phyloP scores from a whole-genome alignment of 2,329 filamentous ascomycete species.

The Sporothrix humicola region DNA sequence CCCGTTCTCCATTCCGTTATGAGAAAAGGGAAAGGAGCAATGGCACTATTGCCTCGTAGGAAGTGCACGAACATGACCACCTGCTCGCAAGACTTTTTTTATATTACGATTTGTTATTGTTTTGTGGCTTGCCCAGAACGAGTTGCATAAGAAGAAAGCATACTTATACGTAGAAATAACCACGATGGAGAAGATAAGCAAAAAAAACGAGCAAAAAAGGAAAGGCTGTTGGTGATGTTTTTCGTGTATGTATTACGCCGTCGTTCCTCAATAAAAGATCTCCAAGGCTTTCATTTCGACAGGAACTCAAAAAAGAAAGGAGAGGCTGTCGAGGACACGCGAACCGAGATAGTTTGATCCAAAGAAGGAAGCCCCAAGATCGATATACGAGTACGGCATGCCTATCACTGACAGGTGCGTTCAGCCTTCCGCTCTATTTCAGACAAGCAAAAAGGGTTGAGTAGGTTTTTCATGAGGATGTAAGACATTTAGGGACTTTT shows the following conservation, averaged over 20 bases:
- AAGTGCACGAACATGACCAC: constrained; percentile 7
- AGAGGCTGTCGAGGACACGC: background rate
- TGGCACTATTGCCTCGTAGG: background rate
- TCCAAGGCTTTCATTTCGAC: constrained; percentile 23
- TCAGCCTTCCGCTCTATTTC: background rate
- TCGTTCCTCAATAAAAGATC: constrained; percentile 22
- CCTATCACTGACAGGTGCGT: background rate
- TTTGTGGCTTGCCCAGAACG: constrained; percentile 15
- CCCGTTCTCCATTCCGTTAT: constrained; percentile 11
- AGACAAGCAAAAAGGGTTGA: background rate
- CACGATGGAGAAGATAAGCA: background rate
- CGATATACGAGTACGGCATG: background rate
- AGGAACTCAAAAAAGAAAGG: background rate
- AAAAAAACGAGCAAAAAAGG: background rate
- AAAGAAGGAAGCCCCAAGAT: background rate
- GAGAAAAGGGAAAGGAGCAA: background rate
- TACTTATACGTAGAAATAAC: background rate
- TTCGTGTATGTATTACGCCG: background rate
- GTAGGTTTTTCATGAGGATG: background rate
- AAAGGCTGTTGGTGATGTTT: background rate
- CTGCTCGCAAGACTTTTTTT: background rate
- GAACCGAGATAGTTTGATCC: constrained; percentile 10
- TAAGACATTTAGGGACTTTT: constrained; percentile 12
- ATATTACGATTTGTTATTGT: constrained; percentile 3
- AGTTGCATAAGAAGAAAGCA: background rate